Conservation (phyloP, 257 asterid genomes). For the Forsythia viridissima region DNA sequence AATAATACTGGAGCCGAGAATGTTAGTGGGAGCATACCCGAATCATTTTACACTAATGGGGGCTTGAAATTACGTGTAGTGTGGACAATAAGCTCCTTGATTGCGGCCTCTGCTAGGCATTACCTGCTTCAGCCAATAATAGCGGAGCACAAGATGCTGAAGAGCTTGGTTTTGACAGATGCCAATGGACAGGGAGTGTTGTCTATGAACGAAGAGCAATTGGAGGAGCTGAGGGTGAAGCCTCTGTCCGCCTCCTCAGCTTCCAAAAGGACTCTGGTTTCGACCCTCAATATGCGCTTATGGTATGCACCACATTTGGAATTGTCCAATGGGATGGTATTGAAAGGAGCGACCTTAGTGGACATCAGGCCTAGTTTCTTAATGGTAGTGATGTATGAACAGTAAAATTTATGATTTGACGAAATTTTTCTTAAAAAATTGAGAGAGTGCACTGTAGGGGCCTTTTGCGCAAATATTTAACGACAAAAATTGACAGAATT, state of each 20-base stretch:
- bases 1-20: slow-evolving; percentile 9
- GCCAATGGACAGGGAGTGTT: slow-evolving; percentile 48
- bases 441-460: no score
- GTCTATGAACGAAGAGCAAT: slow-evolving; percentile 45
- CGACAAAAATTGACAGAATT: no score
- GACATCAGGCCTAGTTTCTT: slow-evolving; percentile 38
- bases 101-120: slow-evolving; percentile 56
- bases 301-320: slow-evolving; percentile 51
- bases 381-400: no score
- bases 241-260: slow-evolving; percentile 51
- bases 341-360: slow-evolving; percentile 53
- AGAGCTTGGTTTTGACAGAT: slow-evolving; percentile 42
- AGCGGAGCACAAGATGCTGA: slow-evolving; percentile 39
- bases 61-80: slow-evolving; percentile 51
- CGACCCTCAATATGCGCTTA: slow-evolving; percentile 47
- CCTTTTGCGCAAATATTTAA: no score
- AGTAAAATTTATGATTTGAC: no score
- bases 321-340: slow-evolving; percentile 51
- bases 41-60: slow-evolving; percentile 48
- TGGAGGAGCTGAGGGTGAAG: slow-evolving; percentile 58
- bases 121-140: slow-evolving; percentile 48
- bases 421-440: no score
- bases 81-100: slow-evolving; percentile 59
- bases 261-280: slow-evolving; percentile 50
- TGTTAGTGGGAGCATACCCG: slow-evolving; percentile 46